Evolutionary conservation across 176 grass and related monocot species (phyloP).

Genomic region (Avena sativa): DNA sequence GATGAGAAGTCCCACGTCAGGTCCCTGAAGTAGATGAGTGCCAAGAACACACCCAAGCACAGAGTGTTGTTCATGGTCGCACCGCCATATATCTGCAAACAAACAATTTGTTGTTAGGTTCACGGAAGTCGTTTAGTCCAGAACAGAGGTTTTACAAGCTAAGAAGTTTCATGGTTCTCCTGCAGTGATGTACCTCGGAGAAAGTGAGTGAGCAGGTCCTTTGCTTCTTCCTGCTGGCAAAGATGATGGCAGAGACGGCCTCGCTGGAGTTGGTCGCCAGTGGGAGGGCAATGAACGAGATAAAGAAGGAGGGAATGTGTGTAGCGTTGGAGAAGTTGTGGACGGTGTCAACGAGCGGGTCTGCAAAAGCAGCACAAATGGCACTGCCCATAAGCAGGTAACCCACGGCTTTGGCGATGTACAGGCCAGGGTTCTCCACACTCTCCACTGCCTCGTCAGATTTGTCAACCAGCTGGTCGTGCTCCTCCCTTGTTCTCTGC

Average conservation of each 20-base stretch:
- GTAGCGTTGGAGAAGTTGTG: conserved; percentile 91
- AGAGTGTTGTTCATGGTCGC: conserved; percentile 99
- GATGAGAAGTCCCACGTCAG: conserved; percentile 94
- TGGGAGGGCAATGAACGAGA: conserved; percentile 92
- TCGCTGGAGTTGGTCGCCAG: conserved; percentile 99
- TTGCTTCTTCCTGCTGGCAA: conserved; percentile 86
- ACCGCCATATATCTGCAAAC: conserved; percentile 79
- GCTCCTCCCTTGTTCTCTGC: conserved; percentile 78
- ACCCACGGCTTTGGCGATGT: conserved; percentile 64
- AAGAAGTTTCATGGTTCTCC: not conserved
- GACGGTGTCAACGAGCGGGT: conserved; percentile 93
- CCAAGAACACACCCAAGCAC: conserved; percentile 85
- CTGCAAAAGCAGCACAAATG: conserved; percentile 80
- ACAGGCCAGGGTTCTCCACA: conserved; percentile 62
- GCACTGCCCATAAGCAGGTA: conserved; percentile 69
- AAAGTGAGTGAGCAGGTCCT: conserved; percentile 85
- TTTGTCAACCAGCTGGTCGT: conserved; percentile 55
- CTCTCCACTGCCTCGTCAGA: conserved; percentile 77
- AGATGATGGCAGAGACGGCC: conserved; percentile 90
- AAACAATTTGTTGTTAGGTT: not conserved
- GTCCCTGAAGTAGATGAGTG: conserved; percentile 76
- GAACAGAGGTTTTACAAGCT: not conserved
- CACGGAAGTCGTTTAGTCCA: not conserved
- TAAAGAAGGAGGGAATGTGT: conserved; percentile 87
- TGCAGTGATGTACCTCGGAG: conserved; percentile 66